Evolutionary conservation across 2,329 filamentous ascomycete species (phyloP).

Genomic region (Phaeosphaeriaceae sp.): DNA sequence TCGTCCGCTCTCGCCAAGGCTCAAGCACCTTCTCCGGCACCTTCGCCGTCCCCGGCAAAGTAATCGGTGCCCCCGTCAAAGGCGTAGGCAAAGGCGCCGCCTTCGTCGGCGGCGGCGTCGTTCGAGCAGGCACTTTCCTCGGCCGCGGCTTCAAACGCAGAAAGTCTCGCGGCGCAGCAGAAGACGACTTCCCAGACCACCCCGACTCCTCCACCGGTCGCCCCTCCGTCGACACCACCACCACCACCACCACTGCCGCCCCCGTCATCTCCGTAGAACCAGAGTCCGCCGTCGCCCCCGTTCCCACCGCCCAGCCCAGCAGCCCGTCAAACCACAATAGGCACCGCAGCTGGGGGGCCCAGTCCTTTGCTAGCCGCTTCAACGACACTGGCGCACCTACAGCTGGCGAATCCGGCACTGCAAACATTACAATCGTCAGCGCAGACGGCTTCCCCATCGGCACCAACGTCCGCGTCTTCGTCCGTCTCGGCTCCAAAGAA

Average conservation of each 20-base stretch:
- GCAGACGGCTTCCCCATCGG: constrained; percentile 78
- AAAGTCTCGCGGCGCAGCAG: constrained; percentile 61
- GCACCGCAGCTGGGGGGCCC: constrained; percentile 44
- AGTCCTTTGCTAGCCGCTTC: constrained; percentile 48
- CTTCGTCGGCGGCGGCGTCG: constrained; percentile 76
- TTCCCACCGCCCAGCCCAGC: too few species aligned
- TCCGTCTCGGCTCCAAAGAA: constrained; percentile 73
- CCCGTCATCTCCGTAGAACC: constrained; percentile 43
- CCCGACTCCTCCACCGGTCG: constrained; percentile 50
- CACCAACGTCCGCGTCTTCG: constrained; percentile 77
- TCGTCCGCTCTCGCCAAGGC: constrained; percentile 84
- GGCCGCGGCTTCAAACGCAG: constrained; percentile 80
- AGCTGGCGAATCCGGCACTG: constrained; percentile 71
- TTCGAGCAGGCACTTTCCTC: constrained; percentile 89
- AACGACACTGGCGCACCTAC: constrained; percentile 51
- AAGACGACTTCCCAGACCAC: constrained; percentile 51
- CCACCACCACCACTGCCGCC: constrained; percentile 40
- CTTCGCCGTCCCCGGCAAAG: constrained; percentile 84
- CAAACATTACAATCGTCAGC: constrained; percentile 79
- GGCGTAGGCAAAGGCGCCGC: constrained; percentile 79
- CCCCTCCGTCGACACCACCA: constrained; percentile 36
- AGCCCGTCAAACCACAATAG: constrained; percentile 36
- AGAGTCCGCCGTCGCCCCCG: too few species aligned
- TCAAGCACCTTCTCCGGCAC: constrained; percentile 93
- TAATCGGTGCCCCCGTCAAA: constrained; percentile 95